phyloP scores from a whole-genome alignment of 1,139 yeast species.

The Schwanniomyces etchellsii region DNA sequence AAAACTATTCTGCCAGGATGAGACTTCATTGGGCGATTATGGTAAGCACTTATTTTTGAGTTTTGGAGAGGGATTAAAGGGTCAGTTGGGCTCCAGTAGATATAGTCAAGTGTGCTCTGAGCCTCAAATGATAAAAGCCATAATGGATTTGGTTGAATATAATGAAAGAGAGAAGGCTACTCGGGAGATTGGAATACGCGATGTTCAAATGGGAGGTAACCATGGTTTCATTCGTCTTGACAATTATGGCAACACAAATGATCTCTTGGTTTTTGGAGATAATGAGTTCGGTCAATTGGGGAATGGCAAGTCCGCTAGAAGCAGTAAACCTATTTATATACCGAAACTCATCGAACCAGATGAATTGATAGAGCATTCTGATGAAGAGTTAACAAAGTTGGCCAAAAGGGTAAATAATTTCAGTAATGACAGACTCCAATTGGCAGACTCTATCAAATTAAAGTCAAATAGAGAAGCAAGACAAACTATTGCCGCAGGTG shows the following conservation, averaged over 20 bases:
- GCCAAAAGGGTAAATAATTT: slow-evolving; percentile 26
- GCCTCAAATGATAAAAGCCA: slow-evolving; percentile 56
- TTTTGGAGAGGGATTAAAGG: slow-evolving; percentile 81
- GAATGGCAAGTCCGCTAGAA: slow-evolving; percentile 64
- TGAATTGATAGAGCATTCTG: slow-evolving; percentile 15
- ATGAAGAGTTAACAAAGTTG: slow-evolving; percentile 14
- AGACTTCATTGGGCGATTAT: slow-evolving; percentile 13
- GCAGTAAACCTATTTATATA: slow-evolving; percentile 48
- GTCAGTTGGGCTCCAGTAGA: slow-evolving; percentile 81
- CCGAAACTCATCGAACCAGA: slow-evolving; percentile 58
- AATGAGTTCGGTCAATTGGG: slow-evolving; percentile 82
- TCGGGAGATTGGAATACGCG: slow-evolving; percentile 41
- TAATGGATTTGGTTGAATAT: slow-evolving; percentile 40
- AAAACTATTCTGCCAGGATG: slow-evolving; percentile 18
- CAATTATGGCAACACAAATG: slow-evolving; percentile 39
- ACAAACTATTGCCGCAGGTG: slow-evolving; percentile 63
- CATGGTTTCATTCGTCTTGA: slow-evolving; percentile 61
- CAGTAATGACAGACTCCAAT: slow-evolving; percentile 41
- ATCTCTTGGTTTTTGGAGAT: slow-evolving; percentile 77
- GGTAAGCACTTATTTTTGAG: slow-evolving; percentile 39
- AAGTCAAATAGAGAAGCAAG: slow-evolving; percentile 24
- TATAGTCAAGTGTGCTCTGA: slow-evolving; percentile 67
- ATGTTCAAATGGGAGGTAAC: slow-evolving; percentile 57
- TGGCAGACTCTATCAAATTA: slow-evolving; percentile 24
- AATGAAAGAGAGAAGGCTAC: slow-evolving; percentile 26